phyloP scores from a whole-genome alignment of 1,284 basidiomycete genomes.

The Cutaneotrichosporon sp. region DNA sequence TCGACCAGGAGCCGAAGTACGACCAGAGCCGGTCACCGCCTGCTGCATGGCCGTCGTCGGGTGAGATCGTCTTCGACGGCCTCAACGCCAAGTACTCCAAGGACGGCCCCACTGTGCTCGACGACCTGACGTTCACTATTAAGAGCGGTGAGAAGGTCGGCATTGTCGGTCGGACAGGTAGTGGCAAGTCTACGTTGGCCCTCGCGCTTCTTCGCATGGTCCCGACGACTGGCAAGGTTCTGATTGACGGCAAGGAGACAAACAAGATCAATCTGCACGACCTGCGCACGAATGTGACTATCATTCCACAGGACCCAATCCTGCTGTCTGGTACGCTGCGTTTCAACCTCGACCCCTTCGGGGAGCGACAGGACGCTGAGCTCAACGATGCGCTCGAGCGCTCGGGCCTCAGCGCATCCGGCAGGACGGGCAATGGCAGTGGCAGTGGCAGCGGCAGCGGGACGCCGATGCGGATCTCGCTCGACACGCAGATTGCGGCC shows the following conservation, averaged over 20 bases:
- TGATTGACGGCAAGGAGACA: conserved; percentile 48
- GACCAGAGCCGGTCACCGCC: conserved; percentile 58
- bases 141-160: conserved; percentile 61
- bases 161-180: conserved; percentile 65
- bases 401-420: conserved; percentile 52
- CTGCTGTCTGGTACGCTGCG: conserved; percentile 72
- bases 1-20: conserved; percentile 64
- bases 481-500: conserved; percentile 45
- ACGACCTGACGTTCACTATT: conserved; percentile 57
- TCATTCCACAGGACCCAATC: conserved; percentile 59
- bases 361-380: conserved; percentile 62
- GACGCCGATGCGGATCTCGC: conserved; percentile 42
- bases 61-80: conserved; percentile 59
- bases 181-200: conserved; percentile 59
- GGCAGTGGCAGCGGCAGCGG: conserved; percentile 24
- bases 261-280: conserved; percentile 60
- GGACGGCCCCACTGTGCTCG: conserved; percentile 54
- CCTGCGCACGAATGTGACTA: conserved; percentile 53
- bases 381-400: conserved; percentile 53
- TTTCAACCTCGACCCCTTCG: conserved; percentile 71
- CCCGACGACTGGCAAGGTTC: conserved; percentile 55
- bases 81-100: conserved; percentile 46
- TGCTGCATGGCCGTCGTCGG: conserved; percentile 72
- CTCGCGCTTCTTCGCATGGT: conserved; percentile 53
- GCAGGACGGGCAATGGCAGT: conserved; percentile 26